A percentile compares a stretch with the other conserved stretches of the same genome.
phyloP scores from a whole-genome alignment of 2,329 filamentous ascomycete genomes.

The Leptographium wingfieldii region DNA sequence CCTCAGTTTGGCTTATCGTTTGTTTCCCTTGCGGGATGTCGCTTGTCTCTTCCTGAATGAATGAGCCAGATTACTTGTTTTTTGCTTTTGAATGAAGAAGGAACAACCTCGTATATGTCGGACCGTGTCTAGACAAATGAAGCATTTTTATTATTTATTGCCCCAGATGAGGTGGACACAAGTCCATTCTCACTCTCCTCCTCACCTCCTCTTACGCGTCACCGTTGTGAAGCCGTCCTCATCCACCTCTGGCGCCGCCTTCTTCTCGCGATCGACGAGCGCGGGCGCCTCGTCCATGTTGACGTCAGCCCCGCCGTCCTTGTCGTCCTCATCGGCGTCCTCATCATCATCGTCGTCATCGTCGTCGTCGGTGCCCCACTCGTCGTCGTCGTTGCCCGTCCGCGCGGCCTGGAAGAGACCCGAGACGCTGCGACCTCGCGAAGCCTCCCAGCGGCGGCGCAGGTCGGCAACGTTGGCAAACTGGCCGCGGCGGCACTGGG shows the following conservation, averaged over 20 bases:
- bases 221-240: constrained; percentile 75
- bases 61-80: background rate
- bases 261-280: constrained; percentile 45
- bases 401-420: constrained; percentile 42
- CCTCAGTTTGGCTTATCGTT: background rate
- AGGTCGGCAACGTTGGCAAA: constrained; percentile 53
- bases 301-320: constrained; percentile 43
- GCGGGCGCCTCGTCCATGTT: constrained; percentile 59
- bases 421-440: constrained; percentile 45
- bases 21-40: no score
- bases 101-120: background rate
- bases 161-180: background rate
- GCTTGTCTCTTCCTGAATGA: no score
- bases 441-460: constrained; percentile 48
- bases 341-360: constrained; percentile 43
- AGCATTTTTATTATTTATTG: background rate
- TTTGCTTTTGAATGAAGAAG: background rate
- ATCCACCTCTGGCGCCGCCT: constrained; percentile 57
- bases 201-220: constrained; percentile 49
- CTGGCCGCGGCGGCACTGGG: constrained; percentile 51
- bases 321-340: constrained; percentile 36
- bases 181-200: background rate
- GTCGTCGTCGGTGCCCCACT: constrained; percentile 44
- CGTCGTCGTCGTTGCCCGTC: constrained; percentile 43
- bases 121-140: background rate